Base-by-base conservation (phyloP, 1,139 yeast species). In the Kluyveromyces marxianus region DNA sequence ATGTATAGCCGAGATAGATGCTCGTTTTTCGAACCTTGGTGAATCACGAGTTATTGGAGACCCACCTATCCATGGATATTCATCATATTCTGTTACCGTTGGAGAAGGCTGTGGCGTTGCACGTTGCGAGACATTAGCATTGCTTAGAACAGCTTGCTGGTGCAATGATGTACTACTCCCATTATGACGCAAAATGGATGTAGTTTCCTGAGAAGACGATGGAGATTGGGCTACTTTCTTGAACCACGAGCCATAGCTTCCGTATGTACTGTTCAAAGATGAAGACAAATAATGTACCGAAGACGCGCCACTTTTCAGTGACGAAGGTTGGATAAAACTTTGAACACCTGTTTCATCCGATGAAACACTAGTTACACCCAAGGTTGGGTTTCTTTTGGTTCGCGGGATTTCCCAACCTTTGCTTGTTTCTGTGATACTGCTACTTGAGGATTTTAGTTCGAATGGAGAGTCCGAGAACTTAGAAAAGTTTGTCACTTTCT, bases 171-270 rank as follows among this genome's bases (percentile, higher is more conserved):
- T 39, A 35, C 44, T 54, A 46, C 66, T 61, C 10, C 49, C 44
- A 7, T 59, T 57, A 29, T 54, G 59, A 10, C 54, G 53, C 30
- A 57, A 35, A 25, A 42, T 37, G 3, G 51, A 44, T 0, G 51
- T 35, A 35, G 50, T 50, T 7, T 57, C 63, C 51, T 56, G 55
- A 2, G 60, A 54, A 24, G 43, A 44, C 2, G 60, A 53, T 3
- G 63, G 61, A 42, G 65, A 57, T 14, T 52, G 52, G 10, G 55
- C 45, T 5, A 54, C 50, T 38, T 61, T 58, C 37, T 54, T 57
- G 44, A 62, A 60, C 67, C 67, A 63, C 2, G 67, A 63, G 7
- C 66, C 67, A 45, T 62, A 61, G 10, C 65, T 58, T 3, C 58
- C 59, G 14, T 55, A 54, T 24, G 57, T 58, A 40, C 62, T 58